These are phyloP conservation scores for Santalum album DNA, from an alignment of 164 flowering plant species.

Conservation along the genomic window DNA sequence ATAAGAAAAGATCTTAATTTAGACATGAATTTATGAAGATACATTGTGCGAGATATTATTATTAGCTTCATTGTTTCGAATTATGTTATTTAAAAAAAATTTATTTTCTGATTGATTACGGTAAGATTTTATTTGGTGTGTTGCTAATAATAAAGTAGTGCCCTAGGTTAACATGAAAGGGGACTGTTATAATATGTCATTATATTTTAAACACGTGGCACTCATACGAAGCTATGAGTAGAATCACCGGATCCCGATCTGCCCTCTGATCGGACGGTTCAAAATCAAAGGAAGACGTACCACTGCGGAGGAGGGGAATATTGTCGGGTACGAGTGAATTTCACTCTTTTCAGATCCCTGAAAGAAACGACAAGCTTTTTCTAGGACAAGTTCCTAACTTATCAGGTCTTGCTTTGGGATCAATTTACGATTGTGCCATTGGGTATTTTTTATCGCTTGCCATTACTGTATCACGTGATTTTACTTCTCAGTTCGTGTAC, in stretches of 20 bases:
- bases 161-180: no score
- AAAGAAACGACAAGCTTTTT: slow-evolving; percentile 18
- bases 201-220: neutral
- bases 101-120: no score
- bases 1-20: no score
- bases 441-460: neutral
- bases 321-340: slow-evolving; percentile 7
- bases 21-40: no score
- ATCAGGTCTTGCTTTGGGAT: neutral
- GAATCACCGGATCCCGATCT: neutral
- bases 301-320: neutral
- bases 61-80: no score
- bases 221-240: neutral
- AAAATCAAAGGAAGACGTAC: neutral
- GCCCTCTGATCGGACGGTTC: neutral
- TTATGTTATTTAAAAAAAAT: no score
- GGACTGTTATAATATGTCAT: slow-evolving; percentile 7
- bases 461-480: slow-evolving; percentile 21
- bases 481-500: slow-evolving; percentile 1
- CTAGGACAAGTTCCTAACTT: slow-evolving; percentile 4
- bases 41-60: no score
- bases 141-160: no score
- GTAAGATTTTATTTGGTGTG: no score
- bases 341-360: slow-evolving; percentile 20
- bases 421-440: slow-evolving; percentile 15